Evolutionary conservation across 2,329 filamentous ascomycete genomes (phyloP).

Genomic region (Orbilia blumenaviensis): DNA sequence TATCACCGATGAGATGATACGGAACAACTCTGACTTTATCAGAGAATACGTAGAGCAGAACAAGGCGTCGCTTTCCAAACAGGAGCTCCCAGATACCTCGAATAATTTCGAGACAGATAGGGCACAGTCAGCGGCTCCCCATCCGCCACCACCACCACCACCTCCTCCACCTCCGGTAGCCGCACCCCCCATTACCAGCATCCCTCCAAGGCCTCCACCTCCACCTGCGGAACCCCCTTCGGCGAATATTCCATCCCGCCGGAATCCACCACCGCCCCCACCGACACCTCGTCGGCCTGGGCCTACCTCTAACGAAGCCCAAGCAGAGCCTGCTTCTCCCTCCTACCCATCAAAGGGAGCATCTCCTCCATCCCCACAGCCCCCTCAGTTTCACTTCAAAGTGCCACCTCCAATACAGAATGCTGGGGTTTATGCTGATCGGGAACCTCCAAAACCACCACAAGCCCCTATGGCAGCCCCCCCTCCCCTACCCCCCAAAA

Average conservation of each 20-base stretch:
- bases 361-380: constrained; percentile 17
- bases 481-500: constrained; percentile 65
- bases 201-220: constrained; percentile 76
- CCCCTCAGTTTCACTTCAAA: constrained; percentile 71
- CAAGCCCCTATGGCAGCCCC: constrained; percentile 73
- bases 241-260: constrained; percentile 7
- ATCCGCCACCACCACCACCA: constrained; percentile 67
- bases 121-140: constrained; percentile 62
- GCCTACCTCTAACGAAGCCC: neutral
- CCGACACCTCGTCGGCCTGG: constrained; percentile 32
- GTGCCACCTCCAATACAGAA: constrained; percentile 89
- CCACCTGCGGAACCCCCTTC: constrained; percentile 66
- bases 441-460: constrained; percentile 71
- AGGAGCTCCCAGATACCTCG: constrained; percentile 49
- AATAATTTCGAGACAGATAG: constrained; percentile 8
- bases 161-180: constrained; percentile 41
- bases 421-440: constrained; percentile 82
- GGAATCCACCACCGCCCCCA: constrained; percentile 35
- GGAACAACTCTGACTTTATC: constrained; percentile 74
- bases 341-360: constrained; percentile 16
- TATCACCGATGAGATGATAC: constrained; percentile 74
- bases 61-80: constrained; percentile 56
- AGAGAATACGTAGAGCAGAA: constrained; percentile 73
- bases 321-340: constrained; percentile 29
- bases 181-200: constrained; percentile 63